Evolutionary conservation across 2,329 filamentous ascomycete genomes (phyloP).

Genomic region (Aureobasidium zeae): DNA sequence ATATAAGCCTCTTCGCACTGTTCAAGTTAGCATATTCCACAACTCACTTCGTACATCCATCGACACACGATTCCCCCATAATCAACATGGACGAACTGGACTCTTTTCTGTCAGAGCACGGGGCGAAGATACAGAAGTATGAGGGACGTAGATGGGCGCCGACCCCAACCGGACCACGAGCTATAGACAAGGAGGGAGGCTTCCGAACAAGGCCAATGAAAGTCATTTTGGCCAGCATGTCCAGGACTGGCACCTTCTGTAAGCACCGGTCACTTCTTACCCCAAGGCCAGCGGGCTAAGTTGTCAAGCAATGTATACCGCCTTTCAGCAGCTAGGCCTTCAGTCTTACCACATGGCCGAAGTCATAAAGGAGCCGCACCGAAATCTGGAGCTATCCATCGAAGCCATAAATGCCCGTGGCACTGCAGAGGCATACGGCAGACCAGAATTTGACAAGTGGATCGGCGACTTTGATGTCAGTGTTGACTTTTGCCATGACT

Average conservation of each 20-base stretch:
- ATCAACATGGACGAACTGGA: no score
- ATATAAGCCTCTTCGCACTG: no score
- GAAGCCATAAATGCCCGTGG: constrained; percentile 19
- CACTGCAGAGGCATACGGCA: constrained; percentile 18
- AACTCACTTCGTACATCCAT: no score
- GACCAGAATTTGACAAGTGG: constrained; percentile 18
- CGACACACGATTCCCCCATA: no score
- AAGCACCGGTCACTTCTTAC: not conserved
- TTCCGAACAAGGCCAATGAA: constrained; percentile 20
- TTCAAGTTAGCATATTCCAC: no score
- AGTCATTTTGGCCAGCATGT: constrained; percentile 21
- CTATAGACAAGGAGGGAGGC: constrained; percentile 7
- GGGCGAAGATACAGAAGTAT: no score
- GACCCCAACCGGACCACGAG: not conserved
- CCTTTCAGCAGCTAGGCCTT: not conserved
- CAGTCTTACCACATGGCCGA: constrained; percentile 21
- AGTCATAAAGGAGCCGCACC: constrained; percentile 17
- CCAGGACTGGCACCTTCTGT: constrained; percentile 22
- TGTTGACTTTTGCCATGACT: no score
- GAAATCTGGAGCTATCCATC: constrained; percentile 18
- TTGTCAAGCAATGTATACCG: not conserved
- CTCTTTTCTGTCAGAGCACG: no score
- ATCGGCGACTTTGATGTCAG: constrained; percentile 17
- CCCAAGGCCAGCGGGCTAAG: not conserved
- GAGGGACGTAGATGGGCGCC: not conserved